phyloP scores from a whole-genome alignment of 768 basidiomycete genomes.

The Naganishia vaughanmartiniae region DNA sequence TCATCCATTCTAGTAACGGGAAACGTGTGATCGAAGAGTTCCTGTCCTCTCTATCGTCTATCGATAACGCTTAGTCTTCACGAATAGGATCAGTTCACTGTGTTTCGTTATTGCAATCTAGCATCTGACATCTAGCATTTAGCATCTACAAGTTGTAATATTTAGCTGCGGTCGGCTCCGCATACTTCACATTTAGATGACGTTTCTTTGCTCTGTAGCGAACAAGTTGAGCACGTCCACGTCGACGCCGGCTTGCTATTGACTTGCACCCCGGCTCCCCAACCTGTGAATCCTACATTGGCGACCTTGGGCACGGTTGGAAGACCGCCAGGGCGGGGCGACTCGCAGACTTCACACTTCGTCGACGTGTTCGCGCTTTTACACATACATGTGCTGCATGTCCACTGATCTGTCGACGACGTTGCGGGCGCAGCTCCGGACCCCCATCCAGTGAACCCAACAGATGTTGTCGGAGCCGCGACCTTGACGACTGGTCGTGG shows the following conservation, averaged over 20 bases:
- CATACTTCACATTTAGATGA: constrained; percentile 22
- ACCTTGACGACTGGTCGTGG: neutral
- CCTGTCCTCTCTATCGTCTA: constrained; percentile 29
- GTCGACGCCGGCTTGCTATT: neutral
- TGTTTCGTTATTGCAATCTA: neutral
- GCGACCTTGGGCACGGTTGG: neutral
- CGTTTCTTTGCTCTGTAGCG: constrained; percentile 16
- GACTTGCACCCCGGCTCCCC: constrained; percentile 19
- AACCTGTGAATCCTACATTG: constrained; percentile 25
- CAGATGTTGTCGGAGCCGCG: neutral
- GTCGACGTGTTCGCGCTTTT: constrained; percentile 19
- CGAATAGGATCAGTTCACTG: neutral
- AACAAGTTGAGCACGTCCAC: constrained; percentile 7
- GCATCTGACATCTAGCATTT: neutral
- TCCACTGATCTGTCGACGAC: constrained; percentile 1
- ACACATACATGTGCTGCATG: constrained; percentile 14
- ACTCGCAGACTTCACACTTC: constrained; percentile 29
- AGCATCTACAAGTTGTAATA: constrained; percentile 7
- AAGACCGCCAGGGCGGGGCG: constrained; percentile 2
- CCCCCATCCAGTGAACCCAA: constrained; percentile 32
- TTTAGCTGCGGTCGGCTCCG: neutral
- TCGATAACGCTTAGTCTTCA: neutral
- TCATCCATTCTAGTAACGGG: constrained; percentile 39
- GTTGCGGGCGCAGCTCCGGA: neutral
- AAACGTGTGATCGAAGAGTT: constrained; percentile 49